Evolutionary conservation across 331 rosid species (phyloP), one percentile per base, ranked within the genome.

Genomic region (Malus hybrid): DNA sequence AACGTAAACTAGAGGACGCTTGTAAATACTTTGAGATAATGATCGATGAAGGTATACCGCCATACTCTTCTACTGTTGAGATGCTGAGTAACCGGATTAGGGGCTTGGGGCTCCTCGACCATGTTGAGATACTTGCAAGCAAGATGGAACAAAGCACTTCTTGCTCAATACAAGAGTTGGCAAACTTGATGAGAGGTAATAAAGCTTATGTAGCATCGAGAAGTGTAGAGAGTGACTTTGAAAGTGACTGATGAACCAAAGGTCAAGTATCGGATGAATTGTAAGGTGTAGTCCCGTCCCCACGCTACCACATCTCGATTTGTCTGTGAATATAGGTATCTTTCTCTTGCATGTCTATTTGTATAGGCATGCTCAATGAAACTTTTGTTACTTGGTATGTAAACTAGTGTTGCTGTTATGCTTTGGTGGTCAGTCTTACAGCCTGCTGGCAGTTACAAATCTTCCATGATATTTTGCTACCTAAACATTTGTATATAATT

Each of bases 11-110:
- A 52, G 97, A 91, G 82, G 96, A 90, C 76, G 97, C 96, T 46
- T 83, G 91, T 55, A 87, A 88, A 69, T 94, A 91, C 87, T 90
- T 91, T 80, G 95, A 86, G 88, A 81, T 74, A 74, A 94, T 94
- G 98, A 69, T 94, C 36, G 96, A 94, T 69, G 97, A 90, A 83
- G 96, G 97, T 77, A 86, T 91, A 76, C 97, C 97, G 2, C 96
- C 93, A 67, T 90, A 91, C 80, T 74, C 80, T 71, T 79, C 90
- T 55, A 93, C 95, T 1, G 61, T 91, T 5, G 91, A 91, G 80
- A 34, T 88, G 80, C 65, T 91, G 87, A 82, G 96, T 81, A 88
- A 83, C 75, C 80, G 86, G 33, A 88, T 91, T 55, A n/a, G 88
- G 83, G 90, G 87, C 6, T 75, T 85, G 22, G 95, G 97, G 70